These are phyloP conservation scores for Phragmites australis DNA, from an alignment of 176 grass and related monocot genomes.

Conservation along the genomic window DNA sequence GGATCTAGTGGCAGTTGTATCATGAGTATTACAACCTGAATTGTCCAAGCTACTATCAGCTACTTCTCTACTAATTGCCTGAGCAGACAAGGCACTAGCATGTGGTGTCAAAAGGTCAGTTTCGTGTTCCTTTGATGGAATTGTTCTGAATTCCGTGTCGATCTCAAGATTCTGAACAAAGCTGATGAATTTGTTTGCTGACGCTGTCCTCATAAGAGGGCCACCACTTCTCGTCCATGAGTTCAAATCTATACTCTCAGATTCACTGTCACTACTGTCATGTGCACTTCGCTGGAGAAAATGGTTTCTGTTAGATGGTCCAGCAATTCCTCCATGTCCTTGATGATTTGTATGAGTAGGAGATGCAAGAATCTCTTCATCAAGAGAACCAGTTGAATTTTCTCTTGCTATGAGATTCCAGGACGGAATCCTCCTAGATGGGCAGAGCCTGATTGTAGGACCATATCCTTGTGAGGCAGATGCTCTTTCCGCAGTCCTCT, in stretches of 20 bases:
- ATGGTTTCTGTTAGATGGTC: neutral
- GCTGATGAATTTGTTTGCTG: conserved; percentile 70
- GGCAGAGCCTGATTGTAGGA: conserved; percentile 56
- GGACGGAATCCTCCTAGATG: conserved; percentile 90
- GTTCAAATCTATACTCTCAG: conserved; percentile 80
- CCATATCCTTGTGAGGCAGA: conserved; percentile 52
- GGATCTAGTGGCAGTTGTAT: conserved; percentile 30
- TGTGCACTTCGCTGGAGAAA: conserved; percentile 26
- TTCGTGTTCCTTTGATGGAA: conserved; percentile 43
- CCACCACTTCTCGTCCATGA: conserved; percentile 95
- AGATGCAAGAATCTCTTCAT: conserved; percentile 66
- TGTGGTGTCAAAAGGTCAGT: conserved; percentile 33
- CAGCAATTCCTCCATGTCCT: conserved; percentile 43
- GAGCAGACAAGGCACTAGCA: conserved; percentile 44
- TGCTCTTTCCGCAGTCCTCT: conserved; percentile 62
- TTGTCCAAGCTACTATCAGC: conserved; percentile 56
- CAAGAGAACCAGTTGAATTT: conserved; percentile 87
- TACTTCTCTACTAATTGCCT: conserved; percentile 39
- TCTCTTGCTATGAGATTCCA: conserved; percentile 99
- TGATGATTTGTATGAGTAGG: conserved; percentile 45
- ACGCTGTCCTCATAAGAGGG: conserved; percentile 86
- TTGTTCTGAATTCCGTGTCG: conserved; percentile 55
- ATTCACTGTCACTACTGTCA: conserved; percentile 88
- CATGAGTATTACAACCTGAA: conserved; percentile 47
- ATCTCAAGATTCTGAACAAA: conserved; percentile 84